Evolutionary conservation across 2,329 filamentous ascomycete genomes (phyloP).

Genomic region (Microdochium bolleyi): DNA sequence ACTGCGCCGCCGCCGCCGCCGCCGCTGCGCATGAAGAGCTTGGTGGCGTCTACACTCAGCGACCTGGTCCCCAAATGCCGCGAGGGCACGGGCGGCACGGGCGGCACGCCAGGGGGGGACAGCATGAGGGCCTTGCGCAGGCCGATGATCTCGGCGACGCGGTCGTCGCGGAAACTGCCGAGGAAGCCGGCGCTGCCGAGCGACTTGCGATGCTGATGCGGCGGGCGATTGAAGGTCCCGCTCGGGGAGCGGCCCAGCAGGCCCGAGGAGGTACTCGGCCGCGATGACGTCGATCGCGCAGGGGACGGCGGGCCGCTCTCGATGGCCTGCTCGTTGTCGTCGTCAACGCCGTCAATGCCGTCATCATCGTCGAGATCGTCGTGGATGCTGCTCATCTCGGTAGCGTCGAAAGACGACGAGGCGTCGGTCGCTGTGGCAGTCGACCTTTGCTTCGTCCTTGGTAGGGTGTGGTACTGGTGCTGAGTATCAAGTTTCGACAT

Average conservation of each 20-base stretch:
- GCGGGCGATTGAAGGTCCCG: neutral
- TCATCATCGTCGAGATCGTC: constrained; percentile 1
- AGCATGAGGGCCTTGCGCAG: constrained; percentile 12
- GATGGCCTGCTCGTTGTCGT: neutral
- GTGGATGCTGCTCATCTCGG: neutral
- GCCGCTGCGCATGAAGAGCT: neutral
- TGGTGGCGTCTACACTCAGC: neutral
- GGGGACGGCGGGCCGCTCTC: neutral
- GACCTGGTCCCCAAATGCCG: neutral
- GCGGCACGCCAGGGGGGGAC: constrained; percentile 4
- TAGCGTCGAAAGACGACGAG: neutral
- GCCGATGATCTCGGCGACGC: constrained; percentile 12
- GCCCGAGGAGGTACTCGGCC: constrained; percentile 1
- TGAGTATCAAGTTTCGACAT: neutral
- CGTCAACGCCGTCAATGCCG: neutral
- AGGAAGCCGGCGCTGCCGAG: constrained; percentile 21
- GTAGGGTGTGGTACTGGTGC: neutral
- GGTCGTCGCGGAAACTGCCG: constrained; percentile 16
- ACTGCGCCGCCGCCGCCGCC: neutral
- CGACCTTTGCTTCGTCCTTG: constrained; percentile 1
- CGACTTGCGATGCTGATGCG: constrained; percentile 11
- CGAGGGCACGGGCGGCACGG: neutral
- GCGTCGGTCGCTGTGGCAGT: neutral
- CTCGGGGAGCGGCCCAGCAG: neutral
- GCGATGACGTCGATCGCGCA: neutral